A percentile compares a stretch with the other conserved stretches of the same genome.
Conservation (phyloP, 2,329 filamentous ascomycete genomes). For the Ascomycota sp. region DNA sequence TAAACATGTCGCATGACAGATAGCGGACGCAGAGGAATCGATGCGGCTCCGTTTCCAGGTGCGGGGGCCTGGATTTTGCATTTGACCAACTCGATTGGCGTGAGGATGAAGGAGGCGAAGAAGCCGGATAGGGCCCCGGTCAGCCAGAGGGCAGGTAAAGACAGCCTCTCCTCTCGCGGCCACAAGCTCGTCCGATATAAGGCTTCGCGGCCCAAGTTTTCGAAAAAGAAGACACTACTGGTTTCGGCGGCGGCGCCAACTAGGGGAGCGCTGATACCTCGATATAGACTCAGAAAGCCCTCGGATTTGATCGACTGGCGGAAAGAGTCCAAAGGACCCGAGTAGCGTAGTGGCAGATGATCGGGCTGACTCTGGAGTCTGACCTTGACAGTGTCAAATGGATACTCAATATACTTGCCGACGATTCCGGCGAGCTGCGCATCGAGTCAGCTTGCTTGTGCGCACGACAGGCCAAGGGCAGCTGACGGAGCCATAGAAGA, state of each 20-base stretch:
- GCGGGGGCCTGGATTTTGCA: conserved; percentile 83
- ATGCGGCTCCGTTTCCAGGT: conserved; percentile 16
- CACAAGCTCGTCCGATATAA: conserved; percentile 33
- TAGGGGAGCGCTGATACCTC: conserved; percentile 80
- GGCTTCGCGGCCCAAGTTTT: conserved; percentile 50
- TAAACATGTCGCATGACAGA: conserved; percentile 62
- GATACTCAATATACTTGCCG: conserved; percentile 94
- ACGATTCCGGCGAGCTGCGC: conserved; percentile 57
- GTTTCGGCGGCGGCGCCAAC: conserved; percentile 83
- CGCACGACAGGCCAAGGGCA: neutral
- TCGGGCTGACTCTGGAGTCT: conserved; percentile 90
- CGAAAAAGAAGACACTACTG: conserved; percentile 83
- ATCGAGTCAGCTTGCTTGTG: neutral
- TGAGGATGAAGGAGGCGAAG: conserved; percentile 77
- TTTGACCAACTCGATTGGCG: conserved; percentile 91
- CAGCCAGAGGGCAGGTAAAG: conserved; percentile 53
- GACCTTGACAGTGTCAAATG: conserved; percentile 96
- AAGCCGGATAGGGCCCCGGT: conserved; percentile 77
- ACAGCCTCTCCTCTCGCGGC: conserved; percentile 36
- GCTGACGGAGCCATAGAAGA: conserved; percentile 69
- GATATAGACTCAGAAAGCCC: conserved; percentile 67
- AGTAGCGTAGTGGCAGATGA: conserved; percentile 60
- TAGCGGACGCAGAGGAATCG: conserved; percentile 37
- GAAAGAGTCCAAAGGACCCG: conserved; percentile 83
- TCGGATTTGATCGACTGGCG: conserved; percentile 62